A percentile compares a stretch with the other conserved stretches of the same genome.
Evolutionary conservation across 2,329 filamentous ascomycete genomes (phyloP).

Genomic region (Exophiala bonariae): DNA sequence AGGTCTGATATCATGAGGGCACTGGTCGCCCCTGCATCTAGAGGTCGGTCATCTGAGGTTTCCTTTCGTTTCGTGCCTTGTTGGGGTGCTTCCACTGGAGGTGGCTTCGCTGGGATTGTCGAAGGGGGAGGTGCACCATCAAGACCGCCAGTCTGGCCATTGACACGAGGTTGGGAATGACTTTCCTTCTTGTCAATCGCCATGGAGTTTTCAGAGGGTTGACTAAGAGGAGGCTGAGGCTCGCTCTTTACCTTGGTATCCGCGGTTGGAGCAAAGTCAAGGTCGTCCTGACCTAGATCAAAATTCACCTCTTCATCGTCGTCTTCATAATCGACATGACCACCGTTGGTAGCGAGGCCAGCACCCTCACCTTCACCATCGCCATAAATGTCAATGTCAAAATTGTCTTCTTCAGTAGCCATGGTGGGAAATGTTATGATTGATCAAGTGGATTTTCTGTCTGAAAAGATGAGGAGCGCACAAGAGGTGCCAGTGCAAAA

Average conservation of each 20-base stretch:
- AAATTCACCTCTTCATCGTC: constrained; percentile 10
- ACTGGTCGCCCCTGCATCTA: constrained; percentile 62
- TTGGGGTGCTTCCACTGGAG: constrained; percentile 38
- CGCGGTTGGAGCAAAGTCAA: not conserved
- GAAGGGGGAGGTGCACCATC: not conserved
- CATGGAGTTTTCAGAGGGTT: not conserved
- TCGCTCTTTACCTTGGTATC: constrained; percentile 7
- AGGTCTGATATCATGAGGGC: constrained; percentile 86
- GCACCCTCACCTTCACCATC: constrained; percentile 46
- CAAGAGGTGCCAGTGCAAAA: constrained; percentile 15
- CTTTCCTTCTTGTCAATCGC: not conserved
- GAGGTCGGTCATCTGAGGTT: constrained; percentile 53
- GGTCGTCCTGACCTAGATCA: constrained; percentile 13
- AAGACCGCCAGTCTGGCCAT: constrained; percentile 2
- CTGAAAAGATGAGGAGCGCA: constrained; percentile 18
- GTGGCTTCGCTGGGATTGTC: constrained; percentile 23
- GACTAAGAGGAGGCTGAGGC: not conserved
- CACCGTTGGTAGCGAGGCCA: constrained; percentile 17
- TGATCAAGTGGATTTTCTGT: constrained; percentile 20
- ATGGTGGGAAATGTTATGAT: constrained; percentile 30
- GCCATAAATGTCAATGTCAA: constrained; percentile 71
- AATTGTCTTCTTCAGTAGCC: constrained; percentile 65
- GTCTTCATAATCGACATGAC: constrained; percentile 6
- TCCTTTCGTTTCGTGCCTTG: constrained; percentile 66
- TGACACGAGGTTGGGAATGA: not conserved